phyloP scores from a whole-genome alignment of 2,329 filamentous ascomycete species.

The Beauveria caledonica region DNA sequence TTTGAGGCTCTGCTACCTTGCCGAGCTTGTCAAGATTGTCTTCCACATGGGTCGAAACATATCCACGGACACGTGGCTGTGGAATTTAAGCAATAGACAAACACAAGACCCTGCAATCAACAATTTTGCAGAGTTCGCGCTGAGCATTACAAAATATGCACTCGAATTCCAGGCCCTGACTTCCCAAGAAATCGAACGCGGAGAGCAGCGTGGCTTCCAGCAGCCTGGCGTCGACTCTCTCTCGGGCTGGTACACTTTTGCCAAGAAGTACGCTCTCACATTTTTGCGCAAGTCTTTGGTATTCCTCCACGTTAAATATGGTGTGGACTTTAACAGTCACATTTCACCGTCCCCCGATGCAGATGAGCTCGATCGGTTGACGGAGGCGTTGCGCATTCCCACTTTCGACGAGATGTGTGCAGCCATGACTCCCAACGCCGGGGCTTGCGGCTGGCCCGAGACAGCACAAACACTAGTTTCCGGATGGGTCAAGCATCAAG shows the following conservation, averaged over 20 bases:
- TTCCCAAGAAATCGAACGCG: conserved; percentile 19
- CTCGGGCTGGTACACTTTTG: conserved; percentile 48
- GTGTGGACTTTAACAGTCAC: conserved; percentile 74
- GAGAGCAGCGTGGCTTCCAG: conserved; percentile 42
- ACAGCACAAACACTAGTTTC: conserved; percentile 38
- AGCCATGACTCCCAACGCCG: conserved; percentile 40
- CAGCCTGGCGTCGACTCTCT: conserved; percentile 47
- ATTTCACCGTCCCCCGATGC: conserved; percentile 54
- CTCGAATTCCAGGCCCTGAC: conserved; percentile 32
- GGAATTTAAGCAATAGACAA: conserved; percentile 34
- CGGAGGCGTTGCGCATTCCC: conserved; percentile 66
- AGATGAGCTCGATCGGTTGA: conserved; percentile 76
- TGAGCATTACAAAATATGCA: conserved; percentile 36
- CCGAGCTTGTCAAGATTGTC: conserved; percentile 80
- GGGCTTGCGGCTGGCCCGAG: conserved; percentile 41
- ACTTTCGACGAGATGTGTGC: conserved; percentile 71
- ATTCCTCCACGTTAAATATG: conserved; percentile 79
- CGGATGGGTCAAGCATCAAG: conserved; percentile 68
- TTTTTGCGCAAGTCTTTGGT: conserved; percentile 83
- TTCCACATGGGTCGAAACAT: conserved; percentile 50
- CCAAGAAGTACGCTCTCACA: conserved; percentile 76
- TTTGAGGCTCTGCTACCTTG: conserved; percentile 77
- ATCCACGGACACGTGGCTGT: conserved; percentile 40
- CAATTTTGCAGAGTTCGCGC: conserved; percentile 49
- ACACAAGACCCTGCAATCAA: conserved; percentile 39